A percentile compares a stretch with the other conserved stretches of the same genome.
phyloP scores from a whole-genome alignment of 1,139 yeast species.

The Candida pseudoviswanathii region DNA sequence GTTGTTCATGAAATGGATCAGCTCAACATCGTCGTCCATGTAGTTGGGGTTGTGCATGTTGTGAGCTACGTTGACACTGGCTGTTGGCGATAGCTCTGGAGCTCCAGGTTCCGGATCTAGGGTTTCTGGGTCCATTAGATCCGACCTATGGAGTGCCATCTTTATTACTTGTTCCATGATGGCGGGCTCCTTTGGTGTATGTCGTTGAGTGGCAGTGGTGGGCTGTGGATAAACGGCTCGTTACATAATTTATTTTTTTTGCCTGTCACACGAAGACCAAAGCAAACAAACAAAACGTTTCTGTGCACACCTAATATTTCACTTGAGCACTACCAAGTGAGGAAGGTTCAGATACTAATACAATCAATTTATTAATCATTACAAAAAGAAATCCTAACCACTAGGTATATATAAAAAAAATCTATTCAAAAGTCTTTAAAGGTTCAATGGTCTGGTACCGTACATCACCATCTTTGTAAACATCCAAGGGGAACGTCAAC shows the following conservation, averaged over 20 bases:
- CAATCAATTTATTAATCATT: background rate
- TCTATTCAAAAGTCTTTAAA: constrained; percentile 15
- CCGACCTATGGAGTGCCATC: background rate
- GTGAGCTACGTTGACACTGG: background rate
- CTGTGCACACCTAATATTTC: background rate
- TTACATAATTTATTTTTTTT: background rate
- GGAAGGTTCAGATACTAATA: background rate
- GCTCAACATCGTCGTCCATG: background rate
- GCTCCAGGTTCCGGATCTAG: background rate
- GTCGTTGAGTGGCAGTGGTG: background rate
- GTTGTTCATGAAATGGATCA: constrained; percentile 1
- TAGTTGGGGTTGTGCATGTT: constrained; percentile 1
- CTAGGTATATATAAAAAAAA: background rate
- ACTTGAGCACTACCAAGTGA: background rate
- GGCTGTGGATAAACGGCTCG: background rate
- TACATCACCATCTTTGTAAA: constrained; percentile 43
- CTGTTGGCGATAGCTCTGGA: background rate
- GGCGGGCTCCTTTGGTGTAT: too few relatives aligned
- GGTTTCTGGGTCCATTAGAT: background rate
- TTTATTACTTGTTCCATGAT: constrained; percentile 2
- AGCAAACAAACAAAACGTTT: background rate
- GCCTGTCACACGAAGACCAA: background rate
- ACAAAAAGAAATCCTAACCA: background rate
- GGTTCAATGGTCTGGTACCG: constrained; percentile 36
- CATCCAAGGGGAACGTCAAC: constrained; percentile 36